Evolutionary conservation across 208 protist genomes (phyloP), one percentile per base, ranked within the genome.

Genomic region (Jaenimonas drosophilae): DNA sequence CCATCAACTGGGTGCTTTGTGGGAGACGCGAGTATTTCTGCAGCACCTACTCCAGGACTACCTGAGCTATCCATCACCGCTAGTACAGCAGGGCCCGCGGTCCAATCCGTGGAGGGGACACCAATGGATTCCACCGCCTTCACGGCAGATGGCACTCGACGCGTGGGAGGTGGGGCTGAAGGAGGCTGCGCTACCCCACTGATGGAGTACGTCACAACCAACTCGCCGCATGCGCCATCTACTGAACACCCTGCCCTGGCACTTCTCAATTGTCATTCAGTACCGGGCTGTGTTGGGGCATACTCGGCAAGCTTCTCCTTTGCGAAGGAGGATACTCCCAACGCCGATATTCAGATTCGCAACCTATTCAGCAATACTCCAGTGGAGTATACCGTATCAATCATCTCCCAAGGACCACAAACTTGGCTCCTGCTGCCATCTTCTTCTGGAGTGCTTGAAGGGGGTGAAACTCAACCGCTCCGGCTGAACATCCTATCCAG

Each of bases 391-490:
- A 61, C 40, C 25, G 68, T 80, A 19, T 44, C 59, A 12, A 68
- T 90, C n/a, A 36, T 76, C 2, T 88, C 79, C 24, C 85, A 94
- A 61, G 72, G 70, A 33, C 85, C 85, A 12, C 72, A 80, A 37
- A 59, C 71, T 42, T 94, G 85, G 81, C 50, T 94, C 20, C 44
- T 86, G 37, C 61, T 89, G 26, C 62, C 74, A 7, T 52, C 37
- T 33, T 41, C 56, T 1, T 53, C 55, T 0, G 79, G 69, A 1
- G 52, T 71, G 21, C 67, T 90, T 14, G 63, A 64, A 25, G 61
- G 70, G 1, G 68, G 70, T 1, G 78, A 88, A 53, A 76, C 62
- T 25, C 79, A 90, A 50, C 68, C 64, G 19, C 59, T 94, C 52
- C 75, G 75, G 1, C 56, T 94, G 31, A 76, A 70, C 32, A 52